Evolutionary conservation across 306 rosid species (phyloP).

Genomic region (Sindora glabra): DNA sequence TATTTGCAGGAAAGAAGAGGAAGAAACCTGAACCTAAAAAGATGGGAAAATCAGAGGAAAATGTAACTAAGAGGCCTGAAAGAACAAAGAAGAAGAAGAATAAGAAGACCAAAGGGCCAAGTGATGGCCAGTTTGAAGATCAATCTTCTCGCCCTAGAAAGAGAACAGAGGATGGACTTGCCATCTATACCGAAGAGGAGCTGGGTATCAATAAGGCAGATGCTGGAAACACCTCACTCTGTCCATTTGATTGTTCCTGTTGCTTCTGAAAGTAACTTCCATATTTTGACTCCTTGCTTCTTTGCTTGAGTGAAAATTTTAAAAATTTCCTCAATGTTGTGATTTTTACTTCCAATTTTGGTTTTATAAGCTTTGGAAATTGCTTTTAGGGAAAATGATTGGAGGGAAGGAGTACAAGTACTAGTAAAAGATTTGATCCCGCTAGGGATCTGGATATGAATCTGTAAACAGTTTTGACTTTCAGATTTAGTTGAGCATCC

Average conservation of each 20-base stretch:
- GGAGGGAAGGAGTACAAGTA: too few species aligned
- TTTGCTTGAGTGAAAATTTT: neutral
- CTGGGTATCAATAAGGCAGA: slow-evolving; percentile 42
- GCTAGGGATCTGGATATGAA: too few species aligned
- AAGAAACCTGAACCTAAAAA: slow-evolving; percentile 28
- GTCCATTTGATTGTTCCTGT: slow-evolving; percentile 87
- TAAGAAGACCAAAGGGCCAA: slow-evolving; percentile 16
- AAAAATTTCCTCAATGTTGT: neutral
- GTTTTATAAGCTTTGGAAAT: slow-evolving; percentile 2
- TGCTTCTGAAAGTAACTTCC: slow-evolving; percentile 46
- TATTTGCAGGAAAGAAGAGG: slow-evolving; percentile 55
- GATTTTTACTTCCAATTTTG: neutral
- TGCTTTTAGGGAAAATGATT: too few species aligned
- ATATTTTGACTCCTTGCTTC: neutral
- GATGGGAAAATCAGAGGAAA: slow-evolving; percentile 11
- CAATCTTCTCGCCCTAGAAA: slow-evolving; percentile 31
- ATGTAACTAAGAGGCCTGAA: slow-evolving; percentile 9
- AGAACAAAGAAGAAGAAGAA: slow-evolving; percentile 33
- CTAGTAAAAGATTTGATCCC: too few species aligned
- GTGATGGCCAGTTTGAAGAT: slow-evolving; percentile 25
- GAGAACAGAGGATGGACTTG: slow-evolving; percentile 52
- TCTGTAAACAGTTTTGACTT: too few species aligned
- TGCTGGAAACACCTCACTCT: slow-evolving; percentile 69
- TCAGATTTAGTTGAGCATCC: too few species aligned
- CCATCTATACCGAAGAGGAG: slow-evolving; percentile 63